Percentiles rank a stretch among this genome's conserved stretches.
phyloP scores from a whole-genome alignment of 225 moss, liverwort and hornwort species.

The Physcomitrium patens region DNA sequence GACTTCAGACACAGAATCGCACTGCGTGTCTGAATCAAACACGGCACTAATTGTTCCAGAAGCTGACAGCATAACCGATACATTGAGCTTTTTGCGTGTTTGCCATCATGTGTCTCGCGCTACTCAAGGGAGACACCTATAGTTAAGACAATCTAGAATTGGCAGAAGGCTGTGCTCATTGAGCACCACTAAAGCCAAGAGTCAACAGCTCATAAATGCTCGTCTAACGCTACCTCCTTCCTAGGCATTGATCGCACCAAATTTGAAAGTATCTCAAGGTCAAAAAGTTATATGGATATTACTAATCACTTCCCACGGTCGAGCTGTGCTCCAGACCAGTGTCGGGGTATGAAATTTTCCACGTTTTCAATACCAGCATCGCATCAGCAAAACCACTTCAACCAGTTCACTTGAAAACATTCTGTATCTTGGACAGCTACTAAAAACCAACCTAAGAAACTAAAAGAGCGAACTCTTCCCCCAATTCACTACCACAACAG shows the following conservation, averaged over 20 bases:
- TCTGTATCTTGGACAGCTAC: not conserved
- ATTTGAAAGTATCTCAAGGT: not conserved
- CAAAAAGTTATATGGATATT: slow-evolving; percentile 11
- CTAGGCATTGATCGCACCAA: slow-evolving; percentile 14
- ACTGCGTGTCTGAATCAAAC: not conserved
- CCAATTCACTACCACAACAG: slow-evolving; percentile 18
- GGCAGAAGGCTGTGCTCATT: slow-evolving; percentile 3
- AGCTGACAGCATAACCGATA: slow-evolving; percentile 9
- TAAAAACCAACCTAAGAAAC: not conserved
- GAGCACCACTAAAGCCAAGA: not conserved
- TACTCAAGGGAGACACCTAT: not conserved
- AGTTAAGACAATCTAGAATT: slow-evolving; percentile 14
- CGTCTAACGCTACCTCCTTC: slow-evolving; percentile 10
- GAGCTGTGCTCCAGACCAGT: slow-evolving; percentile 1
- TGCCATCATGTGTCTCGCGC: slow-evolving; percentile 3
- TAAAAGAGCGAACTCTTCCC: not conserved
- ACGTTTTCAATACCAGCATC: slow-evolving; percentile 19
- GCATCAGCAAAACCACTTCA: slow-evolving; percentile 17
- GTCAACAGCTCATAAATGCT: too few relatives aligned
- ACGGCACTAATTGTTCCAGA: slow-evolving; percentile 16
- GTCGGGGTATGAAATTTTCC: slow-evolving; percentile 21
- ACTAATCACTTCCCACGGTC: not conserved
- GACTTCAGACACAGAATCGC: not conserved
- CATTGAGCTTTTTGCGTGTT: not conserved
- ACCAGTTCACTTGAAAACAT: not conserved